Conservation (phyloP, 257 asterid species). For the Rubia yunnanensis region DNA sequence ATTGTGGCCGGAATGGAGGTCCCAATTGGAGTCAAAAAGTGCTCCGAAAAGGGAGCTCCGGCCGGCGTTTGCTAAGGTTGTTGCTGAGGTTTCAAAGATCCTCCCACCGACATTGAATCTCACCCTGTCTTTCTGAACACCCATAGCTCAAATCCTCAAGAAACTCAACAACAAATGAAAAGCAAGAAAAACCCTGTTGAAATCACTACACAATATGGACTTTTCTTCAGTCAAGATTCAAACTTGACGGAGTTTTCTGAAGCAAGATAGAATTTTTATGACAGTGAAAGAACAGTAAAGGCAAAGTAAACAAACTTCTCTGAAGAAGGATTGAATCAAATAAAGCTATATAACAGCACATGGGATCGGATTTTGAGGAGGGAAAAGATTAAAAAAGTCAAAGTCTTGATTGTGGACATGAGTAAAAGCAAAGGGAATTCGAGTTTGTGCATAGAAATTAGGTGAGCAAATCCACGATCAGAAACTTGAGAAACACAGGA, state of each 20-base stretch:
- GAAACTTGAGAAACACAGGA: slow-evolving; percentile 1
- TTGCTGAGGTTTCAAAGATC: slow-evolving; percentile 70
- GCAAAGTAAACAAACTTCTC: background rate
- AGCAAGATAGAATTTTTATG: slow-evolving; percentile 5
- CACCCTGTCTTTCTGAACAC: slow-evolving; percentile 70
- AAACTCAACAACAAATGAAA: background rate
- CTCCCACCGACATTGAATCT: slow-evolving; percentile 75
- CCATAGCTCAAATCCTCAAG: slow-evolving; percentile 36
- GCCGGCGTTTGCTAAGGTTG: slow-evolving; percentile 90
- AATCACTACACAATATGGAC: background rate
- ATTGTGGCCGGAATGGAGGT: slow-evolving; percentile 32
- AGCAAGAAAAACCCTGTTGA: background rate
- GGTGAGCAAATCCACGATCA: slow-evolving; percentile 7
- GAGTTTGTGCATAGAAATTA: background rate
- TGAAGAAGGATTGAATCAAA: slow-evolving; percentile 4
- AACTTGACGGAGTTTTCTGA: background rate
- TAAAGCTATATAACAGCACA: slow-evolving; percentile 7
- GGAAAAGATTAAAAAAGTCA: slow-evolving; percentile 12
- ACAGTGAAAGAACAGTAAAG: background rate
- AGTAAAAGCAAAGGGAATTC: background rate
- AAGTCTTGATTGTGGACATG: slow-evolving; percentile 6
- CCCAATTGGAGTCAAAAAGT: slow-evolving; percentile 76
- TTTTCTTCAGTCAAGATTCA: background rate
- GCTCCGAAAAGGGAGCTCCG: slow-evolving; percentile 82
- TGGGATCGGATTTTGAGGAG: slow-evolving; percentile 17